These are phyloP conservation scores for Fraxinus albicans DNA, from an alignment of 305 asterid species.

Conservation along the genomic window DNA sequence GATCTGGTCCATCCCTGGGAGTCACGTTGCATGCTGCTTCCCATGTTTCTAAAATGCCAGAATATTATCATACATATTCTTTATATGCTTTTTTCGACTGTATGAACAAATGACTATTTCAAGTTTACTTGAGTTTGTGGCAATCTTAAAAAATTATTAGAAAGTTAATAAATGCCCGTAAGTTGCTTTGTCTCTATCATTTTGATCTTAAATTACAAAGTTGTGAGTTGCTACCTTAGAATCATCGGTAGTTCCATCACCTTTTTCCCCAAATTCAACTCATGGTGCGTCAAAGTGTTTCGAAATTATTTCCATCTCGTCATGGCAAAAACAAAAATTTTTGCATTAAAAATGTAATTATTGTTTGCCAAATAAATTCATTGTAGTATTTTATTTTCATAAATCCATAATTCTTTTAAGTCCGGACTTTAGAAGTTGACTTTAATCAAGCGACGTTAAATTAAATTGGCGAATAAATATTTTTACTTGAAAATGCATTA, in stretches of 20 bases:
- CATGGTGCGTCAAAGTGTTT: neutral
- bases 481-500: too few relatives aligned
- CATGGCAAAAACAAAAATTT: neutral
- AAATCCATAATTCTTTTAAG: too few relatives aligned
- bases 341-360: neutral
- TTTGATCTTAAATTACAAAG: neutral
- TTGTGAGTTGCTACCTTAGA: neutral
- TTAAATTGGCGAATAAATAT: too few relatives aligned
- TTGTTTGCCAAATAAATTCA: neutral
- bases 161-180: neutral
- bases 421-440: neutral
- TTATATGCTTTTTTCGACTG: neutral
- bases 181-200: neutral
- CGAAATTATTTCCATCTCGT: too few relatives aligned
- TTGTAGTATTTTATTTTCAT: too few relatives aligned
- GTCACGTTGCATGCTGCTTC: neutral
- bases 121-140: neutral
- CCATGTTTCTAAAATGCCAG: neutral
- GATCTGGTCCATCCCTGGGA: neutral
- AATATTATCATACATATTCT: neutral
- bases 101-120: neutral
- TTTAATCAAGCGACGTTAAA: neutral
- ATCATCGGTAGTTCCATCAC: neutral
- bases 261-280: neutral
- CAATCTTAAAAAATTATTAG: neutral